Base-by-base conservation (phyloP, 1,284 basidiomycete genomes). In the Rhodotorula sp. region DNA sequence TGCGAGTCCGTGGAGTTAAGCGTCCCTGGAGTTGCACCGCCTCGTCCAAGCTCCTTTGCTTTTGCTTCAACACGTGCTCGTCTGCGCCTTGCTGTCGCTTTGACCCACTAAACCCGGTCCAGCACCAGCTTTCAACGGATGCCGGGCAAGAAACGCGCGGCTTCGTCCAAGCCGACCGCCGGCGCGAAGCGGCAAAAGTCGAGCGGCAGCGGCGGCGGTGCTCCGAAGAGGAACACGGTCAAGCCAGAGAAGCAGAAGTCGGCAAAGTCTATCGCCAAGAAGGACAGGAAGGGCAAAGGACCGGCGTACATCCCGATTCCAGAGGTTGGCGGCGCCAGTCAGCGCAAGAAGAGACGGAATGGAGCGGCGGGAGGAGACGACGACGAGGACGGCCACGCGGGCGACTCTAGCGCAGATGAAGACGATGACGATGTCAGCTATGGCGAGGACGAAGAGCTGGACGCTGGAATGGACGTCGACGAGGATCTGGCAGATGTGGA, bases 201-300 rank as follows among this genome's bases (percentile, higher is more conserved):
- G 24, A 15, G 46, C 37, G 26, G 33, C 44, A 33, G 26, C 44
- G 49, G 4, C 37, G 7, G 46, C 30, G 45, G 46, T 37, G 58
- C 57, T 22, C 20, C 49, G 24, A 45, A 26, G 37, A 44, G 45
- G 24, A 29, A 29, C 30, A 46, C 24, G 29, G 49, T n/a, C 18
- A 30, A 44, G 26, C n/a, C 26, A 45, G 55, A 64, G 12, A 46
- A 45, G n/a, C 30, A 29, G 15, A 48, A 64, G 15, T 37, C 42
- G 26, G 59, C 44, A 1, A 54, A 51, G 29, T 45, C 56, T n/a
- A 62, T 57, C 17, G 59, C 60, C 24, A 72, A 70, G 66, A 76
- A 73, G 67, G 74, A 72, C 48, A 49, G 66, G 18, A 74, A 76
- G 66, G 71, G 71, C 42, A 76, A 75, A 58, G 74, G 73, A 2